Evolutionary conservation across 495 filamentous ascomycete genomes (phyloP), one percentile per base, ranked within the genome.

Genomic region (Penicillium paradoxum): DNA sequence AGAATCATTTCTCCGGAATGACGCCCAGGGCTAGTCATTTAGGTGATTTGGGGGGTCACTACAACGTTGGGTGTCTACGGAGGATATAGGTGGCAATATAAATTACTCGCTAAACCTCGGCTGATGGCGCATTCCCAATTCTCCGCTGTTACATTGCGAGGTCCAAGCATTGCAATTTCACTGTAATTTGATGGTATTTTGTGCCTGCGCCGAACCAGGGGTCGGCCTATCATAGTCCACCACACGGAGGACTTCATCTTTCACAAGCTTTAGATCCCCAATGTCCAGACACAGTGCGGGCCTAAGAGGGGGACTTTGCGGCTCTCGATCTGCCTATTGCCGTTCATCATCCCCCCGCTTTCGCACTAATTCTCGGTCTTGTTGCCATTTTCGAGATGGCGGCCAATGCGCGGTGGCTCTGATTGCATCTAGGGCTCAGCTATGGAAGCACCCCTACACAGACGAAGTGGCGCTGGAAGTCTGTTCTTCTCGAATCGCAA

Each of bases 271-370:
- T 14, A 29, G 25, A 29, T 30, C 24, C 5, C 41, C 18, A 24
- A 29, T 30, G n/a, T 10, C 15, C 33, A 38, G 3, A 81, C 56
- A 21, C 43, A 47, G 65, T 68, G n/a, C n/a, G 63, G 63, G 57
- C 56, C 36, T 25, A 21, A 45, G 15, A 40, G 48, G 48, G 37
- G 62, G 65, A 66, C 63, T 53, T 56, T 53, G 60, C 64, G 59
- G 55, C 58, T 40, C 21, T 56, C 51, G 49, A 64, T 70, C 61
- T 63, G 37, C 63, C 58, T 68, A 64, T 63, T 49, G 47, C 34
- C 39, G 18, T 34, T 25, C 14, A 11, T 34, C 34, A 21, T 38
- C 17, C 18, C 24, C 43, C 52, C 34, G 39, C 40, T 30, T 45
- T 50, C 47, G 42, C 54, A 53, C 42, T 24, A 38, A 47, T 30